These are phyloP conservation scores for Suillus cothurnatus DNA, from an alignment of 768 basidiomycete species.

Conservation along the genomic window DNA sequence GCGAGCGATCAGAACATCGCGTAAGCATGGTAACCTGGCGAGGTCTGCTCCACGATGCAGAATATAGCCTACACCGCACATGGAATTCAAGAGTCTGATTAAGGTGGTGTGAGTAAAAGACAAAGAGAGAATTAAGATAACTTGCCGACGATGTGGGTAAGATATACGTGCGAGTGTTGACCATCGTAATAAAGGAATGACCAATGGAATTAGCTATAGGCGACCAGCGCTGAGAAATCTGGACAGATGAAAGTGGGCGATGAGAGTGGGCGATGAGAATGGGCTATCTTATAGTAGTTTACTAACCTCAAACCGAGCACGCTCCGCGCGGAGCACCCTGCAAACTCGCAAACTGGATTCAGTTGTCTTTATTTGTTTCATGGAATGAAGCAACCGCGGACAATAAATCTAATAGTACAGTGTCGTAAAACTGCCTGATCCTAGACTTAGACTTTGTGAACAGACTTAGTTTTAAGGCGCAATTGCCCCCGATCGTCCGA, in stretches of 20 bases:
- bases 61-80: slow-evolving; percentile 9
- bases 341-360: too few relatives aligned
- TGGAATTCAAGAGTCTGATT: slow-evolving; percentile 2
- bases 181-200: background rate
- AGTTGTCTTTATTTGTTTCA: too few relatives aligned
- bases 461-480: too few relatives aligned
- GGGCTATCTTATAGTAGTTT: background rate
- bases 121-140: background rate
- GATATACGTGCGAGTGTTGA: background rate
- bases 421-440: too few relatives aligned
- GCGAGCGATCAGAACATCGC: background rate
- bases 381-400: too few relatives aligned
- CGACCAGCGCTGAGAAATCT: too few relatives aligned
- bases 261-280: background rate
- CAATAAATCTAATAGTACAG: too few relatives aligned
- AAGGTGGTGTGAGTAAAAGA: background rate
- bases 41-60: background rate
- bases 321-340: too few relatives aligned
- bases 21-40: slow-evolving; percentile 8
- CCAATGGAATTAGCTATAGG: too few relatives aligned
- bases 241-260: background rate
- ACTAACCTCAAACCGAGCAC: background rate
- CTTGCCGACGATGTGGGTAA: background rate
- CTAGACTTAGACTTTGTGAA: too few relatives aligned
- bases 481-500: too few relatives aligned